These are phyloP conservation scores for Gillenia trifoliata DNA, from an alignment of 306 rosid genomes.

Conservation along the genomic window DNA sequence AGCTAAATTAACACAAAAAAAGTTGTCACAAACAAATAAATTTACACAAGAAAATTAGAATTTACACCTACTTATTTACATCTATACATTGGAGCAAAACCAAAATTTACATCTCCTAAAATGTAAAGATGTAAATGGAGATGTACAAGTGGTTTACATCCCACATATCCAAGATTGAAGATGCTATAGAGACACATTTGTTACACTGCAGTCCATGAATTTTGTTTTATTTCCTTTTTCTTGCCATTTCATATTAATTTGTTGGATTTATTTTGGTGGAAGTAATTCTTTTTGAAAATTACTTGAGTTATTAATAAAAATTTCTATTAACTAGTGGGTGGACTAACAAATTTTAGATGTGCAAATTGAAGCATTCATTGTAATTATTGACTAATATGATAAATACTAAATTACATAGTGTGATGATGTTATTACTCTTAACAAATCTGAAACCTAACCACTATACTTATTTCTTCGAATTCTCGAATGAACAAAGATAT, in stretches of 20 bases:
- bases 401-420: not conserved
- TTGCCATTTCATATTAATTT: not conserved
- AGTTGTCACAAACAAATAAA: too few species aligned
- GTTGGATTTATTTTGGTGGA: not conserved
- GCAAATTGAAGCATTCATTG: not conserved
- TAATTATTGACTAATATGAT: not conserved
- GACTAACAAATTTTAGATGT: not conserved
- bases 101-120: too few species aligned
- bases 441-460: not conserved
- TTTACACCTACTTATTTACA: too few species aligned
- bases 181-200: not conserved
- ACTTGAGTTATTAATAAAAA: not conserved
- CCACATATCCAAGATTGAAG: too few species aligned
- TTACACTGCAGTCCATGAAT: not conserved
- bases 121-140: too few species aligned
- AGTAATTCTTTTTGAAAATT: not conserved
- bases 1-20: too few species aligned
- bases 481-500: not conserved
- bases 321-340: not conserved
- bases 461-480: not conserved
- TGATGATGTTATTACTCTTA: not conserved
- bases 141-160: too few species aligned
- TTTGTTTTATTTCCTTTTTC: not conserved
- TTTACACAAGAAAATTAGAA: too few species aligned
- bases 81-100: too few species aligned